These are phyloP conservation scores for Priceomyces castillae DNA, from an alignment of 805 yeast species.

Conservation along the genomic window DNA sequence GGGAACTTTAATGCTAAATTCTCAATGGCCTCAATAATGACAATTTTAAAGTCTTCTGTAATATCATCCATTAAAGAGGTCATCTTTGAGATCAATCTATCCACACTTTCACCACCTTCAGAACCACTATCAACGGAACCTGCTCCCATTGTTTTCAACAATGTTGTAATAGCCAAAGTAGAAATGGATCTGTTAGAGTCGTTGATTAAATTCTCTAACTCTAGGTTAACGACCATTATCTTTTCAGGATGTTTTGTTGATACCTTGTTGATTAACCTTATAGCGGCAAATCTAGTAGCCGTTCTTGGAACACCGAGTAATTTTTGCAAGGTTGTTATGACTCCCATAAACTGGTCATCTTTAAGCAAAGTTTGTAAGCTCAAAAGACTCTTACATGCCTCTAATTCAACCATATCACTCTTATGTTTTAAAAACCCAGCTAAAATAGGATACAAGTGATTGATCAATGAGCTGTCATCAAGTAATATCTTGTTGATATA, in stretches of 20 bases:
- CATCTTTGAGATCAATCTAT: constrained; percentile 83
- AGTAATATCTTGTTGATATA: constrained; percentile 68
- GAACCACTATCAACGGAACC: constrained; percentile 36
- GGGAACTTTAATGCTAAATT: constrained; percentile 93
- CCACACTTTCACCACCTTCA: constrained; percentile 61
- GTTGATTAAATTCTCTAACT: constrained; percentile 80
- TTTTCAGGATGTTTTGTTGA: constrained; percentile 81
- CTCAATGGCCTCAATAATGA: constrained; percentile 92
- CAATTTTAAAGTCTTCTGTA: constrained; percentile 91
- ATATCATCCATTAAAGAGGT: constrained; percentile 88
- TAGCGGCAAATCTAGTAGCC: constrained; percentile 89
- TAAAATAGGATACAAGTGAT: constrained; percentile 62
- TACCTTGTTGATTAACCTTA: constrained; percentile 80
- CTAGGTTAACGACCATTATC: constrained; percentile 74
- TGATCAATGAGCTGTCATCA: constrained; percentile 66
- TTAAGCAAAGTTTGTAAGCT: constrained; percentile 51
- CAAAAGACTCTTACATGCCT: constrained; percentile 78
- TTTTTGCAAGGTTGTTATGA: constrained; percentile 70
- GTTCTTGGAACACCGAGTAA: constrained; percentile 85
- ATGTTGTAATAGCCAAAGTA: constrained; percentile 94
- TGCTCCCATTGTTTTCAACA: constrained; percentile 91
- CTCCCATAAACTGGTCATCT: constrained; percentile 64
- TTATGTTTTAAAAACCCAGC: constrained; percentile 72
- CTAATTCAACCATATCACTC: constrained; percentile 86
- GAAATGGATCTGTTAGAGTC: constrained; percentile 91